Conservation (phyloP, 495 filamentous ascomycete genomes). For the Hamigera avellanea region DNA sequence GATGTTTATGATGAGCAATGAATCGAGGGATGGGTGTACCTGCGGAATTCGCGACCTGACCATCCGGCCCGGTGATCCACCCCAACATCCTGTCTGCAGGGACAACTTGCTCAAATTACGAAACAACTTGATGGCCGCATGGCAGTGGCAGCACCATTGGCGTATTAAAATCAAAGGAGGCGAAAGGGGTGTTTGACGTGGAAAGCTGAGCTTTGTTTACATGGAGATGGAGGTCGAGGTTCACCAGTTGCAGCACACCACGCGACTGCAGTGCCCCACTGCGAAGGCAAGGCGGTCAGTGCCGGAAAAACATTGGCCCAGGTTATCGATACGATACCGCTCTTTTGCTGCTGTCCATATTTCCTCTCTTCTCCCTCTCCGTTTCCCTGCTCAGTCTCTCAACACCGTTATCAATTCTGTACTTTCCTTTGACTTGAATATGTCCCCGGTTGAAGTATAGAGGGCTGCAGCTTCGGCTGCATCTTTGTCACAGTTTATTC, state of each 20-base stretch:
- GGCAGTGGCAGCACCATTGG: slow-evolving; percentile 9
- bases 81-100: slow-evolving; percentile 18
- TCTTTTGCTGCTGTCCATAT: slow-evolving; percentile 6
- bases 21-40: slow-evolving; percentile 14
- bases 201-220: slow-evolving; percentile 24
- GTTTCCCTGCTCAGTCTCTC: slow-evolving; percentile 2
- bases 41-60: slow-evolving; percentile 8
- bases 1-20: slow-evolving; percentile 24
- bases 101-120: slow-evolving; percentile 5
- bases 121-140: slow-evolving; percentile 6
- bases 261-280: background rate
- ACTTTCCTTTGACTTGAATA: too few species aligned
- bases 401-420: too few species aligned
- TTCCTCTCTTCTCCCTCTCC: slow-evolving; percentile 3
- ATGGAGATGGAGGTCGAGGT: background rate
- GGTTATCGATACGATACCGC: slow-evolving; percentile 6
- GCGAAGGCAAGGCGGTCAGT: slow-evolving; percentile 11
- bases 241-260: background rate
- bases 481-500: slow-evolving; percentile 21
- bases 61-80: slow-evolving; percentile 18
- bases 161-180: slow-evolving; percentile 1
- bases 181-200: slow-evolving; percentile 14
- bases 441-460: slow-evolving; percentile 18
- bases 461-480: slow-evolving; percentile 32
- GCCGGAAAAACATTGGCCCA: slow-evolving; percentile 7